Percentiles rank a stretch among this genome's conserved stretches.
phyloP scores from a whole-genome alignment of 192 early-diverging fungal genomes.

The Geranomyces michiganensis region DNA sequence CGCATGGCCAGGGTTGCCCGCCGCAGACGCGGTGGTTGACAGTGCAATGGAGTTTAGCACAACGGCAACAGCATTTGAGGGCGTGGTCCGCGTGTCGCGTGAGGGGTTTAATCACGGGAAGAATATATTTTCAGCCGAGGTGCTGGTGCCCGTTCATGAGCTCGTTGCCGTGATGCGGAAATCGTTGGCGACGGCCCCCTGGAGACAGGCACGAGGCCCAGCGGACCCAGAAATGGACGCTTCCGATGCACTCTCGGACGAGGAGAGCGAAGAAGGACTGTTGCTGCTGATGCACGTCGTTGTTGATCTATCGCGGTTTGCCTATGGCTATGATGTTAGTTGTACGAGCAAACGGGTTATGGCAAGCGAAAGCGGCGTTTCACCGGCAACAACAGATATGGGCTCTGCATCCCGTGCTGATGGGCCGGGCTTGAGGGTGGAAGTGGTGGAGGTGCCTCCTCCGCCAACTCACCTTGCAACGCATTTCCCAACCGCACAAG shows the following conservation, averaged over 20 bases:
- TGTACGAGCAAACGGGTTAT: constrained; percentile 6
- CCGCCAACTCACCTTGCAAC: constrained; percentile 29
- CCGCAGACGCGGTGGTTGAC: background rate
- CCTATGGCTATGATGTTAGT: constrained; percentile 18
- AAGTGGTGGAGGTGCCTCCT: constrained; percentile 29
- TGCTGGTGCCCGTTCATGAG: background rate
- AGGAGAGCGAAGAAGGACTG: constrained; percentile 6
- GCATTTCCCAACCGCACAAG: background rate
- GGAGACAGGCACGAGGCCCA: background rate
- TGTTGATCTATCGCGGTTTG: constrained; percentile 23
- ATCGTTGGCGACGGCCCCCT: background rate
- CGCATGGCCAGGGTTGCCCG: background rate
- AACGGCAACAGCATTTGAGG: background rate
- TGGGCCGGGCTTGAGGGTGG: background rate
- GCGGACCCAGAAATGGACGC: background rate
- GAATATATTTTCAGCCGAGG: constrained; percentile 9
- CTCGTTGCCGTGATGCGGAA: background rate
- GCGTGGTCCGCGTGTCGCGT: background rate
- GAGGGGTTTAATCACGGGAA: constrained; percentile 10
- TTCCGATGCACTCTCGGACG: background rate
- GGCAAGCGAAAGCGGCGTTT: background rate
- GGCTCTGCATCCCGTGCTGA: too few species aligned
- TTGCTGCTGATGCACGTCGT: constrained; percentile 14
- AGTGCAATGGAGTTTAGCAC: background rate
- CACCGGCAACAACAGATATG: background rate